These are phyloP conservation scores for Pseudopediastrum boryanum DNA, from an alignment of 139 green algal genomes.

Conservation along the genomic window DNA sequence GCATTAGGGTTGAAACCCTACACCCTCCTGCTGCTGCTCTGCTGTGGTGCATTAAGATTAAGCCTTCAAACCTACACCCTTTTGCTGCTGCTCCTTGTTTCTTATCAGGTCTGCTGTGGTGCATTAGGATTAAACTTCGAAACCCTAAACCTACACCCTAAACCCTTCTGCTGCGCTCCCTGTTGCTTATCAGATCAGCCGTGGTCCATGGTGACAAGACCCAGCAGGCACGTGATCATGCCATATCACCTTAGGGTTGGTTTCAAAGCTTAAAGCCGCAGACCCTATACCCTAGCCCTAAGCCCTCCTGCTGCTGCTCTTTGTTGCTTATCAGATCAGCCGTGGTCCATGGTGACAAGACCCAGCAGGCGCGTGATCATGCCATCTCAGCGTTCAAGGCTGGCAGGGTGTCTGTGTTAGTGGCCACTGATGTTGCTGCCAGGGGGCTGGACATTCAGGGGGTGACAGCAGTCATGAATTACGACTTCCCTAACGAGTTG, in stretches of 20 bases:
- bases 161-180: too few relatives aligned
- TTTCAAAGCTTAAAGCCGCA: too few relatives aligned
- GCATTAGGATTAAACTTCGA: too few relatives aligned
- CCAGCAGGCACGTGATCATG: slow-evolving; percentile 79
- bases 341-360: slow-evolving; percentile 89
- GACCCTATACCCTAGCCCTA: too few relatives aligned
- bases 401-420: slow-evolving; percentile 68
- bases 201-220: slow-evolving; percentile 89
- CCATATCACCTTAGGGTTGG: slow-evolving; percentile 75
- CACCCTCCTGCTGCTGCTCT: too few relatives aligned
- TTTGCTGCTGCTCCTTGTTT: too few relatives aligned
- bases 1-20: too few relatives aligned
- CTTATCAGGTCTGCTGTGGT: too few relatives aligned
- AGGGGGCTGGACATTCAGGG: slow-evolving; percentile 86
- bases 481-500: slow-evolving; percentile 85
- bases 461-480: slow-evolving; percentile 83
- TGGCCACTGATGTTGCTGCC: slow-evolving; percentile 93
- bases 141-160: too few relatives aligned
- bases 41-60: too few relatives aligned
- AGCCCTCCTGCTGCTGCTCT: too few relatives aligned
- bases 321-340: background rate
- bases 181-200: background rate
- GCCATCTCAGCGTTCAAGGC: slow-evolving; percentile 78
- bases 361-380: slow-evolving; percentile 78
- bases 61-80: too few relatives aligned